These are phyloP conservation scores for Rhododendron vialii DNA, from an alignment of 148 eudicot genomes.

Conservation along the genomic window DNA sequence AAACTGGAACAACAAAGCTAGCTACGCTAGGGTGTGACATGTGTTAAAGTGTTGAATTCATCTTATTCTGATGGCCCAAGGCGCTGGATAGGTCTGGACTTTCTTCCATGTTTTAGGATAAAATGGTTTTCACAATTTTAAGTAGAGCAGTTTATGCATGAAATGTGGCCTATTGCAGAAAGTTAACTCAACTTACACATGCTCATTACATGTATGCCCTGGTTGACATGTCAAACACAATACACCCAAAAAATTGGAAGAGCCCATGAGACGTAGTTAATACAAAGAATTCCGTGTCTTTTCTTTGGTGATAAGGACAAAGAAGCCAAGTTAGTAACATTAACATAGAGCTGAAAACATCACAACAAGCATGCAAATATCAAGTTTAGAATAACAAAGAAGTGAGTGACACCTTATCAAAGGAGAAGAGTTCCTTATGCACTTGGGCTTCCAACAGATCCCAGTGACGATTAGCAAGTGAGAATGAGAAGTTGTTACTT, in stretches of 20 bases:
- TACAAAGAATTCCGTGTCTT: not conserved
- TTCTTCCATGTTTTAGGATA: not conserved
- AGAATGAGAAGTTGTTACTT: slow-evolving; percentile 70
- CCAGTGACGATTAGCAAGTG: slow-evolving; percentile 85
- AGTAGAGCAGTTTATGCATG: not conserved
- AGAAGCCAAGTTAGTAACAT: not conserved
- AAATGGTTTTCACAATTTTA: not conserved
- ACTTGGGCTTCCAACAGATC: slow-evolving; percentile 61
- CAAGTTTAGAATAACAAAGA: not conserved
- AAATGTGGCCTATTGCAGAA: not conserved
- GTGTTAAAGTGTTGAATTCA: not conserved
- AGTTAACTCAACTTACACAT: not conserved
- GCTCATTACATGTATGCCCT: not conserved
- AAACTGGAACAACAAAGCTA: not conserved
- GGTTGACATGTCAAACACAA: not conserved
- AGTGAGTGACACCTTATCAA: slow-evolving; percentile 64
- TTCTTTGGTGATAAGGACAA: not conserved
- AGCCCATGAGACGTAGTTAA: not conserved
- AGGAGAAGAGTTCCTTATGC: slow-evolving; percentile 47
- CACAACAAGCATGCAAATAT: not conserved
- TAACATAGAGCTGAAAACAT: not conserved
- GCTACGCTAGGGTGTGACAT: not conserved
- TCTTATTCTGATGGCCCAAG: not conserved
- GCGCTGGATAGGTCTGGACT: not conserved
- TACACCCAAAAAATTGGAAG: not conserved